Evolutionary conservation across 345 rosid genomes (phyloP).

Genomic region (Linum tenue): DNA sequence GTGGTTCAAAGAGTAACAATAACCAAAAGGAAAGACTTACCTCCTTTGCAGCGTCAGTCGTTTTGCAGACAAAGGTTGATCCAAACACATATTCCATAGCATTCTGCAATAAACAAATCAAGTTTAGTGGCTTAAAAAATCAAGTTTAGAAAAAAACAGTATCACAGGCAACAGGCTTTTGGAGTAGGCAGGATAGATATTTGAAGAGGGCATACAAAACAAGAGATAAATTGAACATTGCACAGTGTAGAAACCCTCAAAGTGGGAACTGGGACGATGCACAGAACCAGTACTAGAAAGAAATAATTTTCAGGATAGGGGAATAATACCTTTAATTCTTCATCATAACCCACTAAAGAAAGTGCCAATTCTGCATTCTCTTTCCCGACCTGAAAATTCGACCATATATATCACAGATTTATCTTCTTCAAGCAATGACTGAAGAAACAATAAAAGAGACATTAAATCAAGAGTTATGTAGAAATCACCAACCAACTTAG

Average conservation of each 20-base stretch:
- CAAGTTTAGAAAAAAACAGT: conserved; percentile 7
- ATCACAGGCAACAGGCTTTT: neutral
- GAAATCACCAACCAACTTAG: conserved; percentile 52
- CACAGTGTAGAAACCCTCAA: no score
- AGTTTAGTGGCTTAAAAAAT: no score
- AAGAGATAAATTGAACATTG: no score
- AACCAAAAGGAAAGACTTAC: conserved; percentile 27
- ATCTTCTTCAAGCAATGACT: neutral
- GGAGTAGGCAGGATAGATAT: neutral
- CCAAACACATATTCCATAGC: conserved; percentile 96
- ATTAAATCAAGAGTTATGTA: conserved; percentile 6
- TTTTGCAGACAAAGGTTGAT: conserved; percentile 91
- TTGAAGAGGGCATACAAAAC: neutral
- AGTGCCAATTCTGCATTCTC: conserved; percentile 88
- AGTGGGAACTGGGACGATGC: no score
- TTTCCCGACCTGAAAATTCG: conserved; percentile 65
- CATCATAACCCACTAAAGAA: conserved; percentile 74
- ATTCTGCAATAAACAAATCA: conserved; percentile 41
- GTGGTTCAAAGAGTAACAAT: neutral
- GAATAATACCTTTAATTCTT: conserved; percentile 55
- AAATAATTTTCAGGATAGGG: neutral
- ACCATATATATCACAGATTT: neutral
- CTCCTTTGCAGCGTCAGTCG: conserved; percentile 76
- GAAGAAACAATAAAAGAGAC: neutral
- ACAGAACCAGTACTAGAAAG: no score